These are phyloP conservation scores for Canavalia ensiformis DNA, from an alignment of 306 rosid species.

Conservation along the genomic window DNA sequence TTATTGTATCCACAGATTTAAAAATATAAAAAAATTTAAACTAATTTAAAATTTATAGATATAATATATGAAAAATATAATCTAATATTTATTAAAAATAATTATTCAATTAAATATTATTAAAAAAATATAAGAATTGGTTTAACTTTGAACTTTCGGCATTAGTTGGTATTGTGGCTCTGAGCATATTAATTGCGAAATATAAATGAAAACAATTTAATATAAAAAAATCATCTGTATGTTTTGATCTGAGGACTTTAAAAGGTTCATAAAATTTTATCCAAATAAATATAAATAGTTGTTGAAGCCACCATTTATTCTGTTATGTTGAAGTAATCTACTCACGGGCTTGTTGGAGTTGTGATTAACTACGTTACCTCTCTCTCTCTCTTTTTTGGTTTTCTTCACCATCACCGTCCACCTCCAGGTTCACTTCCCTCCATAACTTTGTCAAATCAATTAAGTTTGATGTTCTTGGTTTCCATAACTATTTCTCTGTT, in stretches of 20 bases:
- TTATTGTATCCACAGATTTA: no score
- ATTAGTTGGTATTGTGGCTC: no score
- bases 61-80: no score
- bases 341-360: conserved; percentile 37
- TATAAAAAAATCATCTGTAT: no score
- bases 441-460: not conserved
- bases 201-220: no score
- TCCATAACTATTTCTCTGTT: not conserved
- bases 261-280: not conserved
- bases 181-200: no score
- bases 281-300: not conserved
- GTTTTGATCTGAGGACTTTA: not conserved
- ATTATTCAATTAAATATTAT: no score
- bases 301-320: not conserved
- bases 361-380: conserved; percentile 46
- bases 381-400: not conserved
- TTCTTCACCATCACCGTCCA: conserved; percentile 17
- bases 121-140: no score
- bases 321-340: conserved; percentile 48
- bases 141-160: no score
- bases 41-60: no score
- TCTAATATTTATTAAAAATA: no score
- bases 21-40: no score
- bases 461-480: not conserved
- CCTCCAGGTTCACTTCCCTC: conserved; percentile 38